Conservation (phyloP, 1,139 yeast species). For the Wickerhamiella pararugosa region DNA sequence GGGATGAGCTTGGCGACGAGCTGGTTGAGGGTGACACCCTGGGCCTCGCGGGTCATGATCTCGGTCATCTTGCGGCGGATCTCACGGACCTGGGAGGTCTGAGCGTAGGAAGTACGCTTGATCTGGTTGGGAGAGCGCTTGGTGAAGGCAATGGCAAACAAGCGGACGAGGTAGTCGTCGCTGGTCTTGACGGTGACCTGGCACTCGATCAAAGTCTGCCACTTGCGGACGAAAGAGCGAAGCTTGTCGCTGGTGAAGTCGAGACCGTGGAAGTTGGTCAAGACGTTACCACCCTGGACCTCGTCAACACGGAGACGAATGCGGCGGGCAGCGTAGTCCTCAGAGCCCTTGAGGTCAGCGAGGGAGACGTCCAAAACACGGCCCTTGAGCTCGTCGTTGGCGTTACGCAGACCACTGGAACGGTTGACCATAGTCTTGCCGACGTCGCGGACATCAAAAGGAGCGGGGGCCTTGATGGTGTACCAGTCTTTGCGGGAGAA, state of each 20-base stretch:
- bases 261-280: constrained; percentile 92
- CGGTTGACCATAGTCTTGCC: constrained; percentile 92
- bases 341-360: constrained; percentile 86
- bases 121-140: constrained; percentile 80
- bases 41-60: constrained; percentile 74
- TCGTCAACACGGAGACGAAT: constrained; percentile 82
- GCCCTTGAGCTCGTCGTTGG: constrained; percentile 84
- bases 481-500: constrained; percentile 93
- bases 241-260: constrained; percentile 85
- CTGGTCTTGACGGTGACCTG: constrained; percentile 84
- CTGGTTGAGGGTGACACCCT: constrained; percentile 74
- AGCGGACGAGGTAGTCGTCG: constrained; percentile 79
- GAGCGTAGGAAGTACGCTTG: constrained; percentile 85
- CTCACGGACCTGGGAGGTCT: constrained; percentile 77
- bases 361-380: constrained; percentile 76
- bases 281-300: constrained; percentile 82
- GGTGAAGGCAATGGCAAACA: constrained; percentile 86
- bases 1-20: constrained; percentile 79
- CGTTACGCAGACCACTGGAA: constrained; percentile 82
- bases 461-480: constrained; percentile 89
- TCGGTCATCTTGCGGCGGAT: constrained; percentile 77
- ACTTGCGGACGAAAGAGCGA: constrained; percentile 82
- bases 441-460: constrained; percentile 85
- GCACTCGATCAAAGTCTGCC: constrained; percentile 88
- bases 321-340: constrained; percentile 85